A percentile compares a stretch with the other conserved stretches of the same genome.
phyloP scores from a whole-genome alignment of 805 yeast species.

The Candida sphagnicola region DNA sequence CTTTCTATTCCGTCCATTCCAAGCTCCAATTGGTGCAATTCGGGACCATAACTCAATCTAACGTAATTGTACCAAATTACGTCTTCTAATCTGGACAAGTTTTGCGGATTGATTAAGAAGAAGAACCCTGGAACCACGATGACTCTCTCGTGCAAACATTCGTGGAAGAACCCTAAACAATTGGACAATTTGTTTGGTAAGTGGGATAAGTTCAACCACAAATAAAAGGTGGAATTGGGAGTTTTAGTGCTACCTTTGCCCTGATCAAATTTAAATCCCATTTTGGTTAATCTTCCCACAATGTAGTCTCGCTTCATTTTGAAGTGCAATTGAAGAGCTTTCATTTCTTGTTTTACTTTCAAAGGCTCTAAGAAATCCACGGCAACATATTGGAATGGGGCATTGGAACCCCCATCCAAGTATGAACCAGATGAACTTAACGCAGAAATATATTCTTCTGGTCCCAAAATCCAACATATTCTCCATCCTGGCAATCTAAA shows the following conservation, averaged over 20 bases:
- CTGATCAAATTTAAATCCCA: constrained; percentile 50
- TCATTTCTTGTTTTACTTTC: constrained; percentile 48
- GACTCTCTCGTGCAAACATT: constrained; percentile 55
- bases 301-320: constrained; percentile 56
- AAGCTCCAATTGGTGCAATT: constrained; percentile 41
- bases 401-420: constrained; percentile 58
- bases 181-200: constrained; percentile 54
- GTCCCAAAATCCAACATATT: constrained; percentile 61
- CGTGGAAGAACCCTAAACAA: constrained; percentile 61
- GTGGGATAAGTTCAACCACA: constrained; percentile 55
- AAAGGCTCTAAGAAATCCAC: constrained; percentile 50
- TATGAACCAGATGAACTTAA: constrained; percentile 57
- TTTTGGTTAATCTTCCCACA: constrained; percentile 40
- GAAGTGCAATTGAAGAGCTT: constrained; percentile 55
- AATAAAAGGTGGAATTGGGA: constrained; percentile 57
- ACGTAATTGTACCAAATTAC: constrained; percentile 59
- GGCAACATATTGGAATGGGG: constrained; percentile 60
- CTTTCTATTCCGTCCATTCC: constrained; percentile 62
- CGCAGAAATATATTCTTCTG: constrained; percentile 54
- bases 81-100: constrained; percentile 44
- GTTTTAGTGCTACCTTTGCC: constrained; percentile 19
- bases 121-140: constrained; percentile 62
- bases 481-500: constrained; percentile 65
- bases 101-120: constrained; percentile 55
- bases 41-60: constrained; percentile 60